Evolutionary conservation across 306 rosid genomes (phyloP).

Genomic region (Biancaea sappan): DNA sequence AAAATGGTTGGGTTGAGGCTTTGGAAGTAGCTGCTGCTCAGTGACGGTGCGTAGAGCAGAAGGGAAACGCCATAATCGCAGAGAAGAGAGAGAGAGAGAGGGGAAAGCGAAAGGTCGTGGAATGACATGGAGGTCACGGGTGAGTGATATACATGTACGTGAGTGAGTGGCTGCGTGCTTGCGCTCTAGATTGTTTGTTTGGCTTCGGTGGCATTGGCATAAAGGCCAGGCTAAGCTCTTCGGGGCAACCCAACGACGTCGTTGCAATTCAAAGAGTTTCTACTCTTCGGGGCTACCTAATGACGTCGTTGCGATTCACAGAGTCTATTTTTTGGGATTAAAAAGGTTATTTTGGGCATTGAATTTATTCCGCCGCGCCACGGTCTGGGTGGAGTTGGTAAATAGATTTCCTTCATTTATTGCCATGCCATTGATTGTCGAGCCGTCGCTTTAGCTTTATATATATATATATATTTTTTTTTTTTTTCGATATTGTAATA

Average conservation of each 20-base stretch:
- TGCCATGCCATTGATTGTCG: neutral
- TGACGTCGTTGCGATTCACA: neutral
- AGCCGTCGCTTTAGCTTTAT: neutral
- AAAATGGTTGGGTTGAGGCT: neutral
- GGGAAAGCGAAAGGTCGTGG: constrained; percentile 17
- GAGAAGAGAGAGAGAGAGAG: constrained; percentile 10
- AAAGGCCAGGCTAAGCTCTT: neutral
- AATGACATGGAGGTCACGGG: constrained; percentile 40
- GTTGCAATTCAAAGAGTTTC: neutral
- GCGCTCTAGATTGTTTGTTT: neutral
- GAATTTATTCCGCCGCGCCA: neutral
- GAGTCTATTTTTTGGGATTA: too few species aligned
- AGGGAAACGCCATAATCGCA: constrained; percentile 18
- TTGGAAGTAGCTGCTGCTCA: neutral
- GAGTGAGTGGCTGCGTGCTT: neutral
- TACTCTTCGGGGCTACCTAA: neutral
- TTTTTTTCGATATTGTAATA: too few species aligned
- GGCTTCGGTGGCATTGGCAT: neutral
- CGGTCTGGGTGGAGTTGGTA: neutral
- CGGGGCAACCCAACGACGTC: neutral
- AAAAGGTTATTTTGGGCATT: neutral
- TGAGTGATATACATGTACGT: neutral
- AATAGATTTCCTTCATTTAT: neutral
- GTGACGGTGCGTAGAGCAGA: constrained; percentile 4
- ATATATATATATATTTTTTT: too few species aligned